Evolutionary conservation across 805 yeast genomes (phyloP).

Genomic region (Kluyveromyces lactis): DNA sequence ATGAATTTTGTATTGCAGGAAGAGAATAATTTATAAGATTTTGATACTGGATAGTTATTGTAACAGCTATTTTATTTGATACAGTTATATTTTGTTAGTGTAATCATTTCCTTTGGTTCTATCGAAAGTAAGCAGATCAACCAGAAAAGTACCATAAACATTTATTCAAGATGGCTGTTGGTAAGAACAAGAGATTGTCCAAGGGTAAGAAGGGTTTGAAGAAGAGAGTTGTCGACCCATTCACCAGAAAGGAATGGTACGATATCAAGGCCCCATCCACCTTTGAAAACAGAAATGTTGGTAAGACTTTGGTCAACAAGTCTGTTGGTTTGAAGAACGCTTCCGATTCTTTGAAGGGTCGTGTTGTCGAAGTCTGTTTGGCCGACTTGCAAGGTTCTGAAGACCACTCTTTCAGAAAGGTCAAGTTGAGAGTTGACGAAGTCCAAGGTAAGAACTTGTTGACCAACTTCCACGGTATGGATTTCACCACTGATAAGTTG

Average conservation of each 20-base stretch:
- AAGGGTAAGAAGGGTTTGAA: slow-evolving; percentile 95
- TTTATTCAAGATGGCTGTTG: slow-evolving; percentile 54
- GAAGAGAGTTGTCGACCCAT: slow-evolving; percentile 99
- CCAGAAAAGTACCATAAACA: too few species aligned
- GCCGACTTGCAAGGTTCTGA: slow-evolving; percentile 98
- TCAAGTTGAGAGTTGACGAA: slow-evolving; percentile 96
- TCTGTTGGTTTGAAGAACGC: slow-evolving; percentile 97
- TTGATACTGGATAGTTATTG: too few species aligned
- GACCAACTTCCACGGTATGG: slow-evolving; percentile 99
- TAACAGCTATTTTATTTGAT: too few species aligned
- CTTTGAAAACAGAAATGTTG: slow-evolving; percentile 96
- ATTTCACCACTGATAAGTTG: slow-evolving; percentile 95
- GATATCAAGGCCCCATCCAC: slow-evolving; percentile 98
- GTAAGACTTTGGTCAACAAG: slow-evolving; percentile 97
- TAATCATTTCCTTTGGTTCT: too few species aligned
- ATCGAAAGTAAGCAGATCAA: too few species aligned
- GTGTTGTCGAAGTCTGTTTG: slow-evolving; percentile 89
- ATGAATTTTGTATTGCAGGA: too few species aligned
- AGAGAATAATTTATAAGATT: too few species aligned
- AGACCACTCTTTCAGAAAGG: slow-evolving; percentile 97
- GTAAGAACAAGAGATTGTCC: slow-evolving; percentile 77
- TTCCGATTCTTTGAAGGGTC: slow-evolving; percentile 96
- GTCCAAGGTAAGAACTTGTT: slow-evolving; percentile 97
- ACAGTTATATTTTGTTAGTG: too few species aligned
- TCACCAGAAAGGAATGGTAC: slow-evolving; percentile 98